Base-by-base conservation (phyloP, 73 alveolate genomes). In the Symbiodinium pilosum region DNA sequence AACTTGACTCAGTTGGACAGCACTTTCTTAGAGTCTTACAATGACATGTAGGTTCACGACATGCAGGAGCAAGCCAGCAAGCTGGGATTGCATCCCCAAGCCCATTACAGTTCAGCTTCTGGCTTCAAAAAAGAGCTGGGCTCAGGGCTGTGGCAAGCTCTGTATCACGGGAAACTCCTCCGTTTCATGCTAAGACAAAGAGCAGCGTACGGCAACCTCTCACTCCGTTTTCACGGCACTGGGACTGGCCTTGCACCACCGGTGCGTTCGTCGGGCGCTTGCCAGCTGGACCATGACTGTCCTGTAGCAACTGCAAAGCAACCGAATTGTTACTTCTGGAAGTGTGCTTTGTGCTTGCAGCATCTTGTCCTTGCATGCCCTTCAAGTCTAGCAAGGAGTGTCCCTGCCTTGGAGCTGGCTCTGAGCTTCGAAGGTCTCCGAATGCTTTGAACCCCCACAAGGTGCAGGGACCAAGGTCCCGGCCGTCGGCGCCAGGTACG, bases 231-330 rank as follows among this genome's bases (percentile, higher is more conserved):
- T 24, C 32, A 54, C 73, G 73, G 0, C 73, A 54, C 73, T 11
- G 20, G 73, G 32, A 54, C n/a, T n/a, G 51, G 51, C 96, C 96
- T 91, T 91, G 87, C 77, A 56, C 96, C 96, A 91, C 64, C 96
- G 96, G 77, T 91, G 96, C 11, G 96, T 91, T 64, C 96, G 87
- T 43, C 96, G 96, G 4, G 96, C 96, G 12, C 96, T 69, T n/a
- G 96, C 96, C 52, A 91, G 47, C 87, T 91, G 96, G 54, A 91
- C 96, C 96, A 91, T 91, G 39, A 91, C 96, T 12, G 96, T 91
- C 87, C 96, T 91, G 96, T n/a, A 18, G 68, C 64, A 47, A 47
- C 59, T 47, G 21, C 59, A 6, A 47, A 47, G 21, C 59, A 47
- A 47, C 21, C n/a, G n/a, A n/a, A n/a, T n/a, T n/a, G n/a, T n/a